Base-by-base conservation (phyloP, 306 rosid genomes). In the Alnus glutinosa region DNA sequence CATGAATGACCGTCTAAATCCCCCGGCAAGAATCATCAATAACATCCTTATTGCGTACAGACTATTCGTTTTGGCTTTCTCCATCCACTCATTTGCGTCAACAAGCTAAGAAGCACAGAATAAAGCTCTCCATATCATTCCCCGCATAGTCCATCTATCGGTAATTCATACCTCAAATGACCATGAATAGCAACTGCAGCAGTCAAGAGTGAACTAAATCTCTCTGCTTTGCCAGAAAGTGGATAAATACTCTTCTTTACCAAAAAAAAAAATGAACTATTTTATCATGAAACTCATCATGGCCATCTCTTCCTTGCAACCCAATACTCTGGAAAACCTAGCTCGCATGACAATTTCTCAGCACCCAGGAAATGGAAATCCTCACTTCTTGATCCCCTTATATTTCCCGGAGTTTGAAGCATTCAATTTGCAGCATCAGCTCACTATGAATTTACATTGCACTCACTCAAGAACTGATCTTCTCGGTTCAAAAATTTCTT, bases 401-500 rank as follows among this genome's bases (percentile, higher is more conserved):
- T 78, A 85, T 30, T 81, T 80, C 79, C 66, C 78, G 79, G 80
- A 85, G 84, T 78, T 77, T 76, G 83, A 79, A 75, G 82, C 83
- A 57, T 86, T 80, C 77, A 78, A 64, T 58, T 23, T 73, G 51
- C 64, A 67, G 73, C 70, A 82, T 71, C 55, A 71, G 83, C 82
- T 73, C 75, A 78, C 79, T 87, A 92, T 77, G 96, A 90, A 87
- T 91, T 82, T 87, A 92, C 89, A 64, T 95, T 95, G 90, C 98
- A 95, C 80, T 95, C 94, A n/a, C 96, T 91, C 87, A 95, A 90
- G 90, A 92, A 91, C 76, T 81, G 90, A 82, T 95, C 92, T 51
- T 89, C 94, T 84, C 80, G 89, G 90, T 84, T 91, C 83, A 92
- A 57, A 87, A 78, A 95, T 83, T 79, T 89, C 92, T 85, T 95